Conservation (phyloP, 495 filamentous ascomycete genomes). For the Haplographium delicatum region DNA sequence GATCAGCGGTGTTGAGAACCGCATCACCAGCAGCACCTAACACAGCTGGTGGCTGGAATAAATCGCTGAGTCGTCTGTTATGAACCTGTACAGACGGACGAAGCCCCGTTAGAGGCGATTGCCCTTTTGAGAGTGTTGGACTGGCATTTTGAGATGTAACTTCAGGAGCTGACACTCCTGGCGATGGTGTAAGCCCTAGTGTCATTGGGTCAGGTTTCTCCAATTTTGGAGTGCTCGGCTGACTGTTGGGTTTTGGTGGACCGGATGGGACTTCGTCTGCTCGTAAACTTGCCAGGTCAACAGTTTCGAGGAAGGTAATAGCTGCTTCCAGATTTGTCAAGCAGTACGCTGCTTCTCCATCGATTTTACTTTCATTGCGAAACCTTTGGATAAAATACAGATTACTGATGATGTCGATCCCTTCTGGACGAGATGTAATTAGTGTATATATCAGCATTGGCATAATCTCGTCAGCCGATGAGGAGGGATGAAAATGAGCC, state of each 20-base stretch:
- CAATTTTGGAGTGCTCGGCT: constrained; percentile 45
- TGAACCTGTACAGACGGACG: constrained; percentile 37
- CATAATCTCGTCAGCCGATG: constrained; percentile 93
- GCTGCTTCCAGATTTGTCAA: constrained; percentile 94
- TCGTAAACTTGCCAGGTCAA: constrained; percentile 86
- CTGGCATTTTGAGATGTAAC: constrained; percentile 15
- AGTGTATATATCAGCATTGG: constrained; percentile 94
- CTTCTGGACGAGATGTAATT: constrained; percentile 82
- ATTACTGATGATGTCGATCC: constrained; percentile 87
- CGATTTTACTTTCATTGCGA: constrained; percentile 75
- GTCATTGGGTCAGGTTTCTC: constrained; percentile 25
- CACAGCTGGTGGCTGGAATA: constrained; percentile 77
- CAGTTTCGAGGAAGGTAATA: constrained; percentile 94
- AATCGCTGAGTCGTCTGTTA: constrained; percentile 65
- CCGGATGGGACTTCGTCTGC: constrained; percentile 68
- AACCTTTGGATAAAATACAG: constrained; percentile 92
- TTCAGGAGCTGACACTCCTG: constrained; percentile 15
- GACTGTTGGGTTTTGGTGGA: constrained; percentile 49
- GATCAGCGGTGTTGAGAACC: constrained; percentile 80
- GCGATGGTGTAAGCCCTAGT: constrained; percentile 30
- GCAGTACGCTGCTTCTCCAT: constrained; percentile 93
- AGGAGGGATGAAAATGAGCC: constrained; percentile 71
- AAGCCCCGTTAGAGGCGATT: constrained; percentile 32
- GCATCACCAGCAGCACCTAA: constrained; percentile 79
- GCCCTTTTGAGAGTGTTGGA: constrained; percentile 33